A percentile compares a stretch with the other conserved stretches of the same genome.
Evolutionary conservation across 495 filamentous ascomycete species (phyloP).

Genomic region (Monascus purpureus): DNA sequence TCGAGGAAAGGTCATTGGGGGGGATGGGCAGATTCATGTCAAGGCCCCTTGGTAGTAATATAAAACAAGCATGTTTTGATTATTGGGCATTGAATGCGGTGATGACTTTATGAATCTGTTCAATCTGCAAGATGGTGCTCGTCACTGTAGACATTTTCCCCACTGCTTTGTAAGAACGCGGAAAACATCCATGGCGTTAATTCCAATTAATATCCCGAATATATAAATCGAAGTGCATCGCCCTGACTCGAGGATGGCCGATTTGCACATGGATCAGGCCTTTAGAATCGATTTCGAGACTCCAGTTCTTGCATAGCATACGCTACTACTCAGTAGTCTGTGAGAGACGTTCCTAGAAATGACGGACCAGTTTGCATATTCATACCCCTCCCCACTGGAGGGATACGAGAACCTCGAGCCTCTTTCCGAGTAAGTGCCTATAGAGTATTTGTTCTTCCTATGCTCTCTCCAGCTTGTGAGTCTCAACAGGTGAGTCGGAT

Average conservation of each 20-base stretch:
- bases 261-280: no score
- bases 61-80: not conserved
- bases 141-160: constrained; percentile 5
- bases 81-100: not conserved
- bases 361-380: constrained; percentile 23
- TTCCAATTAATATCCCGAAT: not conserved
- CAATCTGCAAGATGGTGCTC: not conserved
- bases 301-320: no score
- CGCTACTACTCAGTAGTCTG: no score
- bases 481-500: not conserved
- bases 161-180: constrained; percentile 25
- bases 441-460: not conserved
- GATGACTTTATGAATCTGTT: not conserved
- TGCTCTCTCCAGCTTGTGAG: not conserved
- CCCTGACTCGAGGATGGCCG: no score
- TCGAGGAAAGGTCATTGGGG: constrained; percentile 62
- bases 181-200: constrained; percentile 8
- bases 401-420: constrained; percentile 51
- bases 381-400: constrained; percentile 51
- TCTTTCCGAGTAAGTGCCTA: constrained; percentile 42
- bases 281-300: no score
- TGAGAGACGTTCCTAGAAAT: constrained; percentile 6
- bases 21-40: constrained; percentile 42
- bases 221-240: not conserved
- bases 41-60: constrained; percentile 29